phyloP scores from a whole-genome alignment of 306 rosid genomes.

The Phaseolus lunatus region DNA sequence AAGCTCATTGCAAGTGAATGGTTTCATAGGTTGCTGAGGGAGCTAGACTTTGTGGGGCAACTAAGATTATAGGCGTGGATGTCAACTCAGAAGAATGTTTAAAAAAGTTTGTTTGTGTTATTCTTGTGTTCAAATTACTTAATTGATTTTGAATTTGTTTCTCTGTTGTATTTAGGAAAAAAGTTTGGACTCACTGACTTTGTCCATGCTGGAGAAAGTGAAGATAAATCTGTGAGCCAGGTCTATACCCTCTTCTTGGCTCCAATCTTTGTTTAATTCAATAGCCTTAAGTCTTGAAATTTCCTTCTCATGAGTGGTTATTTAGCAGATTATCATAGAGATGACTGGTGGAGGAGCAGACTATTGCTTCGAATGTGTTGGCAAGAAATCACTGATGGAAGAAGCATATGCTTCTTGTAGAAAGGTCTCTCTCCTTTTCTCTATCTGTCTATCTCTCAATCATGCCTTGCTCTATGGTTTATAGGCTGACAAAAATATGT shows the following conservation, averaged over 20 bases:
- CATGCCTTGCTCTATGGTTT: neutral
- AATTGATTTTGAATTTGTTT: constrained; percentile 14
- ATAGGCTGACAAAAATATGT: neutral
- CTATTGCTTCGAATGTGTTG: constrained; percentile 90
- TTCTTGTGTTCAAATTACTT: neutral
- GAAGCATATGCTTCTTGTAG: constrained; percentile 86
- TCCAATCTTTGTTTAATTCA: neutral
- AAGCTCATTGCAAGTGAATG: constrained; percentile 34
- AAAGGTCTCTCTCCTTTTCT: constrained; percentile 54
- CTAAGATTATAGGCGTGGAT: constrained; percentile 84
- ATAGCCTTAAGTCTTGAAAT: neutral
- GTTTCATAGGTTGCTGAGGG: constrained; percentile 83
- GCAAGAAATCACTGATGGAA: constrained; percentile 70
- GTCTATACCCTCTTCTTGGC: constrained; percentile 44
- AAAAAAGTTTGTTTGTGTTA: neutral
- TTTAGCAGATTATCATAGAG: constrained; percentile 61
- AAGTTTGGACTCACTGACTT: constrained; percentile 82
- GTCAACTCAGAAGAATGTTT: constrained; percentile 53
- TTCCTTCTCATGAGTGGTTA: neutral
- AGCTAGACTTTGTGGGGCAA: constrained; percentile 86
- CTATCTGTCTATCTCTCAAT: neutral
- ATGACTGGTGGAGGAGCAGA: constrained; percentile 83
- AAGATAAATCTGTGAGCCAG: constrained; percentile 75
- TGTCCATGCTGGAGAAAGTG: constrained; percentile 55
- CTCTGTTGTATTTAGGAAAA: constrained; percentile 60